phyloP scores from a whole-genome alignment of 768 basidiomycete species.

The Hirschioporus abietinus region DNA sequence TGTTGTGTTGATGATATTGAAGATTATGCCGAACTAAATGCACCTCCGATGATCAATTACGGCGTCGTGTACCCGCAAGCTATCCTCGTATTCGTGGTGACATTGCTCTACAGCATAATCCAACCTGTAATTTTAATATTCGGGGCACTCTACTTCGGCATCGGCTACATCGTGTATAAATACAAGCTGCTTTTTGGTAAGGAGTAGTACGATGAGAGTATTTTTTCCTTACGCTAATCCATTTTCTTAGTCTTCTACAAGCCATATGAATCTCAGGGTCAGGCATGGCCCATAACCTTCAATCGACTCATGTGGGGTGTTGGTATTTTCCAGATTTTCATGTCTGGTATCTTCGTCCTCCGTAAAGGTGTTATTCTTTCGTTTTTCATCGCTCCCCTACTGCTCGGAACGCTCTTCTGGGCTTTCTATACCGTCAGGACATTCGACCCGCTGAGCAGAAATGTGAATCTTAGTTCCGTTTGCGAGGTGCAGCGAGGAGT shows the following conservation, averaged over 20 bases:
- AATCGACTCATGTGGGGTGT: constrained; percentile 89
- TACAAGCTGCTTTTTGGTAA: constrained; percentile 92
- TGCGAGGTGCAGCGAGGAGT: constrained; percentile 89
- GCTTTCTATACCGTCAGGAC: constrained; percentile 68
- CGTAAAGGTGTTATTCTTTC: constrained; percentile 55
- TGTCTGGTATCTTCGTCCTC: constrained; percentile 91
- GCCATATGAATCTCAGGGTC: constrained; percentile 94
- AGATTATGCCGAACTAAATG: constrained; percentile 97
- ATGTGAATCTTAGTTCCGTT: constrained; percentile 80
- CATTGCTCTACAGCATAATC: constrained; percentile 90
- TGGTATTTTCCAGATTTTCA: constrained; percentile 90
- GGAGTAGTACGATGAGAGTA: constrained; percentile 20
- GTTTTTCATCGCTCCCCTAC: constrained; percentile 66
- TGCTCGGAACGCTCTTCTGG: constrained; percentile 72
- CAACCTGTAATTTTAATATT: constrained; percentile 94
- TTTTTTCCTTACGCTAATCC: constrained; percentile 2
- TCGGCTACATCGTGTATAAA: constrained; percentile 95
- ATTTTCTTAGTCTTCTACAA: constrained; percentile 83
- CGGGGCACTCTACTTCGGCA: constrained; percentile 94
- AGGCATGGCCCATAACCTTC: constrained; percentile 97
- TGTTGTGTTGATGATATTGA: constrained; percentile 3
- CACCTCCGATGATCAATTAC: constrained; percentile 97
- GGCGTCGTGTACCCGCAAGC: constrained; percentile 97
- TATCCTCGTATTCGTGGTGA: constrained; percentile 93
- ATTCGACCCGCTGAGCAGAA: constrained; percentile 71